Evolutionary conservation across 805 yeast genomes (phyloP), one percentile per base, ranked within the genome.

Genomic region (Starmerella scarabaei): DNA sequence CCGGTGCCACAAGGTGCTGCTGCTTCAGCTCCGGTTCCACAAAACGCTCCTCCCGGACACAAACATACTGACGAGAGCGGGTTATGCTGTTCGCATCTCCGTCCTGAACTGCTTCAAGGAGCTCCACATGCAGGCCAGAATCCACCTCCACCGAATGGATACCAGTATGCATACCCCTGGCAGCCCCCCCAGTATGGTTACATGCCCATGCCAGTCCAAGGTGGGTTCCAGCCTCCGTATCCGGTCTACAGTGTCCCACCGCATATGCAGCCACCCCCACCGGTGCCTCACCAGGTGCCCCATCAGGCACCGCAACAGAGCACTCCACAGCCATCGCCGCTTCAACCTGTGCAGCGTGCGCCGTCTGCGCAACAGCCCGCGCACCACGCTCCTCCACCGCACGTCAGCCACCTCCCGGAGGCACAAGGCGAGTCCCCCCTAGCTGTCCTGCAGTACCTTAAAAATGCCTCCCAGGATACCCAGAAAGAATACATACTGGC

Each of bases 401-500:
- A n/a, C n/a, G n/a, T n/a, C n/a, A n/a, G n/a, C n/a, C n/a, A n/a
- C n/a, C n/a, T n/a, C n/a, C n/a, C n/a, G n/a, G n/a, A n/a, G n/a
- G n/a, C n/a, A n/a, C n/a, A n/a, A n/a, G n/a, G n/a, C n/a, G n/a
- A n/a, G 24, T 53, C 49, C 28, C 57, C 50, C 11, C 51, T 44
- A 21, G 35, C 48, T 5, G 53, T 53, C 26, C 53, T 60, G 18
- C 48, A 46, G 14, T 52, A 55, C 21, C 48, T 59, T 18, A 37
- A 45, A 16, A 50, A 50, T 3, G 51, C 51, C 3, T 48, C 51
- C 3, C 27, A 28, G 21, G 55, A 56, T 30, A 49, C 58, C 12
- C 53, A 53, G 9, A 52, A 54, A 34, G 65, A 58, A 40, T 58
- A 50, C 28, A 40, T 62, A 18, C 44, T 55, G 21, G 57, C 57